phyloP scores from a whole-genome alignment of 2,329 filamentous ascomycete genomes.

The Samsoniella hepiali region DNA sequence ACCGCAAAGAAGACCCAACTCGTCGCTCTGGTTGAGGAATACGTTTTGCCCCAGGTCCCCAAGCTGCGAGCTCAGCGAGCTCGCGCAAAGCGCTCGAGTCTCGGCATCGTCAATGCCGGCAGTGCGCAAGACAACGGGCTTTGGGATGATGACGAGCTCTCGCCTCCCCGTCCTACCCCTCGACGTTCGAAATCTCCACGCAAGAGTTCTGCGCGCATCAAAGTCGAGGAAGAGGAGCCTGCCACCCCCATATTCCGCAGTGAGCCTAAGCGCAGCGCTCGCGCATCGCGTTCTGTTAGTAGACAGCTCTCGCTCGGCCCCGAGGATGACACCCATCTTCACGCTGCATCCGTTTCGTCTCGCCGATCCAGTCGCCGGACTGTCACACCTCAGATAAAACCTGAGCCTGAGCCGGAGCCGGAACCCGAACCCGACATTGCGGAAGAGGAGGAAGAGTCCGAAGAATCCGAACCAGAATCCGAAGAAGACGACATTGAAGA shows the following conservation, averaged over 20 bases:
- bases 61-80: conserved; percentile 73
- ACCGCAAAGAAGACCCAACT: conserved; percentile 91
- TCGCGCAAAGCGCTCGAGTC: conserved; percentile 79
- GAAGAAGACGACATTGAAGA: conserved; percentile 42
- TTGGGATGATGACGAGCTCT: conserved; percentile 58
- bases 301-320: conserved; percentile 48
- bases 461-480: conserved; percentile 47
- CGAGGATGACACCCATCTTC: conserved; percentile 30
- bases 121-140: conserved; percentile 62
- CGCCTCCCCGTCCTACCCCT: conserved; percentile 46
- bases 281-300: conserved; percentile 53
- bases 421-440: conserved; percentile 46
- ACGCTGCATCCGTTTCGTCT: conserved; percentile 32
- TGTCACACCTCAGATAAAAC: conserved; percentile 51
- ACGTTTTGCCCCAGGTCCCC: conserved; percentile 74
- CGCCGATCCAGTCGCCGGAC: conserved; percentile 49
- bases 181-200: conserved; percentile 55
- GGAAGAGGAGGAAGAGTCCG: conserved; percentile 26
- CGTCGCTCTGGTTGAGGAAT: conserved; percentile 74
- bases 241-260: conserved; percentile 38
- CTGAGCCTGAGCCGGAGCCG: conserved; percentile 36
- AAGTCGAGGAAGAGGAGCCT: conserved; percentile 50
- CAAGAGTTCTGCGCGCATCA: conserved; percentile 50
- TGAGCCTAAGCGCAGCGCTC: conserved; percentile 49
- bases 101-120: conserved; percentile 71